Evolutionary conservation across 805 yeast species (phyloP).

Genomic region (Candida morakotiae): DNA sequence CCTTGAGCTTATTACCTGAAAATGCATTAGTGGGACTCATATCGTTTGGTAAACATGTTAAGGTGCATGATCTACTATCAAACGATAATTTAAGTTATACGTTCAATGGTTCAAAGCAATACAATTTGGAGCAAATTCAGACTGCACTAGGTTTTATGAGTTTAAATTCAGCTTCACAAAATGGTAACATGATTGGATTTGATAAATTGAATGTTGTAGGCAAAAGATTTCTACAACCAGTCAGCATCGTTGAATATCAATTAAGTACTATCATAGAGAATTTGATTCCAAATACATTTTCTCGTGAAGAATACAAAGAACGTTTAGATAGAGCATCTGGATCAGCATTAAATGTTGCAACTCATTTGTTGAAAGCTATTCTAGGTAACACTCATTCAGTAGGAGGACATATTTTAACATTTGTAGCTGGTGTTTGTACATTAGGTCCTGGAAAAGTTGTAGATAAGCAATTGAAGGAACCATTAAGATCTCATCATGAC

Average conservation of each 20-base stretch:
- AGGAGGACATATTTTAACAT: conserved; percentile 53
- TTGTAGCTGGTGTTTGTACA: conserved; percentile 64
- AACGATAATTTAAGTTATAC: conserved; percentile 28
- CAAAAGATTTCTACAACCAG: conserved; percentile 43
- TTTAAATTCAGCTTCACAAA: conserved; percentile 10
- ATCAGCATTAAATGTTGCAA: conserved; percentile 50
- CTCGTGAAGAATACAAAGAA: conserved; percentile 34
- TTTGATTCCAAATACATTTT: conserved; percentile 47
- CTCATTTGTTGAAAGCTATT: conserved; percentile 30
- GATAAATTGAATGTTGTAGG: conserved; percentile 13
- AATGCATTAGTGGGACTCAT: conserved; percentile 54
- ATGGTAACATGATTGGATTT: conserved; percentile 1
- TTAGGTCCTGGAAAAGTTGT: conserved; percentile 63
- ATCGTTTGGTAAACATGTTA: conserved; percentile 57
- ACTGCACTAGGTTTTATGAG: conserved; percentile 41
- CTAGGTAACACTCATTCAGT: conserved; percentile 34
- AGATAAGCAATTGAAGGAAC: conserved; percentile 51
- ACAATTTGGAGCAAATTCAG: conserved; percentile 45
- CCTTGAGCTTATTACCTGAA: conserved; percentile 49
- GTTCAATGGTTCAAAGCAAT: conserved; percentile 56
- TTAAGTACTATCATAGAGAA: conserved; percentile 46
- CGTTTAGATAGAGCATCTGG: conserved; percentile 58
- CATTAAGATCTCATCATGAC: conserved; percentile 65
- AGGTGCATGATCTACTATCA: conserved; percentile 48
- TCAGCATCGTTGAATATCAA: conserved; percentile 48